phyloP scores from a whole-genome alignment of 805 yeast genomes.

The Zygoascus biomembranicola region DNA sequence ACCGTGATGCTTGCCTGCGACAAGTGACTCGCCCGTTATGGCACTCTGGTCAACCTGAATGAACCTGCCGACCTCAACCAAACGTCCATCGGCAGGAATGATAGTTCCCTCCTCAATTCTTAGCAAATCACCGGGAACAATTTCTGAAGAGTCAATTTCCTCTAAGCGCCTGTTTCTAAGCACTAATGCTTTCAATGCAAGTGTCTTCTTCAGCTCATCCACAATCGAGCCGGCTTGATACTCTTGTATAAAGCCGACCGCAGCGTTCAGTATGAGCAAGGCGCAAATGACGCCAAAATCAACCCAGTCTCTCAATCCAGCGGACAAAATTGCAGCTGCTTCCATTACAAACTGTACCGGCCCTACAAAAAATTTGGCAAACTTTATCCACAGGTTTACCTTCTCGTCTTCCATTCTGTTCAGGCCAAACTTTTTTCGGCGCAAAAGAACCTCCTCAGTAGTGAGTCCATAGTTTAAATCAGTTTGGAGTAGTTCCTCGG shows the following conservation, averaged over 20 bases:
- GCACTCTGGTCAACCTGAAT: constrained; percentile 95
- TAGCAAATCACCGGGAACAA: constrained; percentile 92
- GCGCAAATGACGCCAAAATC: constrained; percentile 97
- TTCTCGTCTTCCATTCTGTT: constrained; percentile 88
- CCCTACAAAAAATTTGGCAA: constrained; percentile 82
- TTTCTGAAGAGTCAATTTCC: constrained; percentile 74
- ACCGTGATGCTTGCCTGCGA: constrained; percentile 86
- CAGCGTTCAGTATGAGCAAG: constrained; percentile 76
- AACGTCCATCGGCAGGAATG: constrained; percentile 88
- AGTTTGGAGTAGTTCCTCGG: constrained; percentile 78
- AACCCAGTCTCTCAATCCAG: constrained; percentile 97
- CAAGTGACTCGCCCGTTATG: constrained; percentile 94
- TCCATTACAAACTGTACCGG: constrained; percentile 97
- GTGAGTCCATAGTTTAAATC: constrained; percentile 71
- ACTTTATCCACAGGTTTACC: constrained; percentile 72
- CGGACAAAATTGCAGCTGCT: constrained; percentile 90
- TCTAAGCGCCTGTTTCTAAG: constrained; percentile 71
- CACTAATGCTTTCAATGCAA: constrained; percentile 82
- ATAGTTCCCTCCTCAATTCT: constrained; percentile 91
- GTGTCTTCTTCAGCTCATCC: constrained; percentile 89
- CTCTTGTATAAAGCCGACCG: constrained; percentile 94
- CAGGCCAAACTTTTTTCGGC: constrained; percentile 86
- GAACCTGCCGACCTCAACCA: constrained; percentile 76
- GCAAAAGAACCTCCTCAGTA: constrained; percentile 65
- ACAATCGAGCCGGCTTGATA: constrained; percentile 98